phyloP scores from a whole-genome alignment of 495 filamentous ascomycete genomes.

The Parathielavia hyrcaniae region DNA sequence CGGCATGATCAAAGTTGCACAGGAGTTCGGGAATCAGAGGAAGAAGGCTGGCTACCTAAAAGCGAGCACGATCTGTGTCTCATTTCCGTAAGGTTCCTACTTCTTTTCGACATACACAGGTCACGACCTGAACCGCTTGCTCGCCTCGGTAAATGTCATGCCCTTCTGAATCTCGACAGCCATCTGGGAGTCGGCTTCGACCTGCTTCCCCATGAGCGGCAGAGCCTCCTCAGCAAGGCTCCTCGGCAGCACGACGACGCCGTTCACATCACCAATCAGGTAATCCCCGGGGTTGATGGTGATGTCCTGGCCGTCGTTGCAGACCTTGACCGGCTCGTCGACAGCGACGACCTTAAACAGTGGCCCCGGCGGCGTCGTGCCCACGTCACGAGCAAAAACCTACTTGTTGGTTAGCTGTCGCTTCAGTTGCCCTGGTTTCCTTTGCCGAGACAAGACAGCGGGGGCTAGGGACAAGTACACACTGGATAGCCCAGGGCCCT shows the following conservation, averaged over 20 bases:
- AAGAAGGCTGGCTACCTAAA: too few relatives aligned
- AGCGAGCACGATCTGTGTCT: too few relatives aligned
- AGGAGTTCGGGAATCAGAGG: slow-evolving; percentile 5
- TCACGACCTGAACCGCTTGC: slow-evolving; percentile 40
- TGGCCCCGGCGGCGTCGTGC: slow-evolving; percentile 46
- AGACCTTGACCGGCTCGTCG: slow-evolving; percentile 36
- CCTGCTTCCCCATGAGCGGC: slow-evolving; percentile 44
- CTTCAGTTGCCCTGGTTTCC: slow-evolving; percentile 6
- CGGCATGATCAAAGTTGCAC: slow-evolving; percentile 26
- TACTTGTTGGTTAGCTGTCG: slow-evolving; percentile 10
- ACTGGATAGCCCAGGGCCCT: slow-evolving; percentile 46
- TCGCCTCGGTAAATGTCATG: slow-evolving; percentile 48
- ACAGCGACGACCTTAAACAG: slow-evolving; percentile 42
- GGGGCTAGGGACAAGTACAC: too few relatives aligned
- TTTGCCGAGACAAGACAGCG: not conserved
- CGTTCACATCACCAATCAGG: slow-evolving; percentile 51
- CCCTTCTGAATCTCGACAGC: slow-evolving; percentile 46
- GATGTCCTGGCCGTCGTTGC: slow-evolving; percentile 42
- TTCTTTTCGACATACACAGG: not conserved
- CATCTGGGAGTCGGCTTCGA: slow-evolving; percentile 51
- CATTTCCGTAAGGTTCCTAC: not conserved
- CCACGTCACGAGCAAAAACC: slow-evolving; percentile 50
- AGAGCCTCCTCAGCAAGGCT: slow-evolving; percentile 44
- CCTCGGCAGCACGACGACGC: slow-evolving; percentile 45
- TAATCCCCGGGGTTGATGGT: slow-evolving; percentile 52